Evolutionary conservation across 768 basidiomycete genomes (phyloP).

Genomic region (Auricularia sp.): DNA sequence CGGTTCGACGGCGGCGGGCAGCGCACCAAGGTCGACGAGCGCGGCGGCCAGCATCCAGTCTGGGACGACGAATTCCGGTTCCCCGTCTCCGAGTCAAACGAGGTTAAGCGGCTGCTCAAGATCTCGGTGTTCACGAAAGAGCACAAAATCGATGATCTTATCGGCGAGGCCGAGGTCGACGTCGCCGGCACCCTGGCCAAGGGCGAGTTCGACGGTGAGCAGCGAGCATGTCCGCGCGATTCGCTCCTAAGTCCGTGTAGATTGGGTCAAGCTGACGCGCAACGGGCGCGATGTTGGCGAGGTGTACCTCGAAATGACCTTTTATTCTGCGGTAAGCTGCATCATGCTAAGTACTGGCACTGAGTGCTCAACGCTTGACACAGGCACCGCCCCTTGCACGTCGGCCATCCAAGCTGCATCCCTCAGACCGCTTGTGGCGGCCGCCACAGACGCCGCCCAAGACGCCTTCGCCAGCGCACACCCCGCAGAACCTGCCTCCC

Average conservation of each 20-base stretch:
- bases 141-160: constrained; percentile 54
- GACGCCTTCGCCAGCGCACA: constrained; percentile 15
- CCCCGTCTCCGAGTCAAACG: constrained; percentile 49
- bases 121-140: constrained; percentile 79
- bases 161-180: constrained; percentile 69
- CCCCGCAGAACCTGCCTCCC: background rate
- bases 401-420: constrained; percentile 9
- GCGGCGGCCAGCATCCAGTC: constrained; percentile 86
- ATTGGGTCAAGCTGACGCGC: constrained; percentile 55
- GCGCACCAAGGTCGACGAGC: constrained; percentile 62
- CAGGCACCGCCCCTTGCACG: constrained; percentile 34
- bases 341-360: background rate
- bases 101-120: constrained; percentile 47
- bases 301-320: constrained; percentile 88
- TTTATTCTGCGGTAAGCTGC: constrained; percentile 50
- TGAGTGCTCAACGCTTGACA: background rate
- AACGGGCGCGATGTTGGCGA: constrained; percentile 69
- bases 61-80: constrained; percentile 89
- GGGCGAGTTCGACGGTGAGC: constrained; percentile 82
- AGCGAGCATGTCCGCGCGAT: background rate
- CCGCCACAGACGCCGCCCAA: constrained; percentile 38
- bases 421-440: constrained; percentile 6
- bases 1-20: constrained; percentile 50
- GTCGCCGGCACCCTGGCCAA: constrained; percentile 61
- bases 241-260: constrained; percentile 27